phyloP scores from a whole-genome alignment of 257 asterid species.

The Penstemon newberryi region DNA sequence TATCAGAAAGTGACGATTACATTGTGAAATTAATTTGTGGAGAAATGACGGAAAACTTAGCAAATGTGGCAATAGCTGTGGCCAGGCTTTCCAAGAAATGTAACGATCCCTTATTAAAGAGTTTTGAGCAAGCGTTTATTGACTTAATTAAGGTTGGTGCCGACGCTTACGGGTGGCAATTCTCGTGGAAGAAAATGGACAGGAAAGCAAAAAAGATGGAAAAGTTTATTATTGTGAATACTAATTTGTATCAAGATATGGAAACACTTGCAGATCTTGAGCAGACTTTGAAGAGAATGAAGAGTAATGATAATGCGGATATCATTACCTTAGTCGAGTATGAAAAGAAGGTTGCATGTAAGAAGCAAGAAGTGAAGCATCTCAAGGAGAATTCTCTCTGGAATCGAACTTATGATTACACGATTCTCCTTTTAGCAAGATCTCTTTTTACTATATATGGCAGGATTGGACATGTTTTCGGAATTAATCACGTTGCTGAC shows the following conservation, averaged over 20 bases:
- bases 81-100: slow-evolving; percentile 74
- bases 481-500: slow-evolving; percentile 45
- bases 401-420: slow-evolving; percentile 74
- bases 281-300: slow-evolving; percentile 72
- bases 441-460: slow-evolving; percentile 63
- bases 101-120: slow-evolving; percentile 63
- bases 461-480: slow-evolving; percentile 83
- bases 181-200: slow-evolving; percentile 74
- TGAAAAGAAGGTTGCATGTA: slow-evolving; percentile 76
- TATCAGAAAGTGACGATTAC: slow-evolving; percentile 69
- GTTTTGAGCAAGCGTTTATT: slow-evolving; percentile 72
- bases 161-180: slow-evolving; percentile 70
- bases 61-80: slow-evolving; percentile 60
- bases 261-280: slow-evolving; percentile 81
- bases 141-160: slow-evolving; percentile 54
- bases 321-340: slow-evolving; percentile 73
- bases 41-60: slow-evolving; percentile 68
- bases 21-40: slow-evolving; percentile 61
- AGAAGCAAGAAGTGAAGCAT: slow-evolving; percentile 75
- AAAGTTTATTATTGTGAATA: slow-evolving; percentile 45
- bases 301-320: slow-evolving; percentile 51
- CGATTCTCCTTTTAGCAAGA: slow-evolving; percentile 71
- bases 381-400: slow-evolving; percentile 69
- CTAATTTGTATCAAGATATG: slow-evolving; percentile 78
- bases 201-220: slow-evolving; percentile 76